Evolutionary conservation across 352 stramenopile species (phyloP), one percentile per base, ranked within the genome.

Genomic region (Globisporangium iwayamae): DNA sequence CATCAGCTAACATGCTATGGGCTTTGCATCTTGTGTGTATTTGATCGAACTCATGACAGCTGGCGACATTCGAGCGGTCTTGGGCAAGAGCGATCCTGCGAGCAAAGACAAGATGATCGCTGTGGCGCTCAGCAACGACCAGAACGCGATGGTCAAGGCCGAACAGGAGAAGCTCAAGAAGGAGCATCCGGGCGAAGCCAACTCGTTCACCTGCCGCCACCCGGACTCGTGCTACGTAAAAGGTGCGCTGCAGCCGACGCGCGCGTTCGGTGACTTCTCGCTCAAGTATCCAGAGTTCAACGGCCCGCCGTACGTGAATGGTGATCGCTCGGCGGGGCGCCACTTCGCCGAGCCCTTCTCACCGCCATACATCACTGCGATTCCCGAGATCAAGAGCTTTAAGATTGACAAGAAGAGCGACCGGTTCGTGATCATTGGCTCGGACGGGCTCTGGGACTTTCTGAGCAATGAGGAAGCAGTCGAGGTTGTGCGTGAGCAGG

Each of bases 391-490:
- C 45, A 76, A 79, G 58, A 75, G 75, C 46, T 79, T 90, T 61
- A 71, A 78, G 50, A 69, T 94, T 14, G 67, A 75, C 30, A 16
- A 57, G 52, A 72, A 75, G 1, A 67, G 71, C 54, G 97, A 99
- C 72, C 89, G 98, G 79, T 99, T 99, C 74, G 72, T 99, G 55
- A 90, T 99, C 55, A 91, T 99, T 45, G 72, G 83, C 28, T 99
- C 96, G 68, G 97, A 99, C 76, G 96, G 96, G 13, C 74, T 99
- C n/a, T 99, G 96, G 96, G 96, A 99, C 77, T 97, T 98, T 51
- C 79, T 99, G 48, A 90, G 70, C 65, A 98, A 98, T 71, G 85
- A 98, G 72, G 96, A 99, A 46, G 96, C 91, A 16, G 89, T 98
- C 1, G 87, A 97, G 41, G 79, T 98, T n/a, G 94, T 98, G 16